These are phyloP conservation scores for Geosmithia flava DNA, from an alignment of 2,329 filamentous ascomycete genomes.

Conservation along the genomic window DNA sequence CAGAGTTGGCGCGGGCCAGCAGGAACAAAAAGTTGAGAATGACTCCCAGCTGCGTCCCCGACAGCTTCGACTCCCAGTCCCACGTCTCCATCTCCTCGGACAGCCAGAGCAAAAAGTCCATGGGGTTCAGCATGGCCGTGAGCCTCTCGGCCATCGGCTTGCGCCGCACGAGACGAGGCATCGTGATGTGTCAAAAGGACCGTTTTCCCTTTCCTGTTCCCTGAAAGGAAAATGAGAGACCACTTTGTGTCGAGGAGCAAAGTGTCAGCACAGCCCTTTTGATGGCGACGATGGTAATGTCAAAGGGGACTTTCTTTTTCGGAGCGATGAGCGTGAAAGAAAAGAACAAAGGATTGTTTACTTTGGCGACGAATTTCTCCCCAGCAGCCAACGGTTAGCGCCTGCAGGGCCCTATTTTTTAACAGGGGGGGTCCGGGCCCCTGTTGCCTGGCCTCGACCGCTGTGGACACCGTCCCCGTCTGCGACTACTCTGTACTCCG, in stretches of 20 bases:
- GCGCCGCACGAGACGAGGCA: slow-evolving; percentile 72
- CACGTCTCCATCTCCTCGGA: slow-evolving; percentile 87
- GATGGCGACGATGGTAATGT: not conserved
- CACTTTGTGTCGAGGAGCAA: not conserved
- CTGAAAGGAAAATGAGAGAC: too few species aligned
- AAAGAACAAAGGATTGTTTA: slow-evolving; percentile 1
- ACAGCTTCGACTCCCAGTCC: slow-evolving; percentile 76
- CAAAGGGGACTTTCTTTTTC: too few species aligned
- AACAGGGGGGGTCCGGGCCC: not conserved
- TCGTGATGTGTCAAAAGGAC: not conserved
- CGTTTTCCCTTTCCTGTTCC: too few species aligned
- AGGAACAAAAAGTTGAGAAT: slow-evolving; percentile 69
- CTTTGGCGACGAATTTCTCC: slow-evolving; percentile 2
- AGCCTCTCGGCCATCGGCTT: slow-evolving; percentile 72
- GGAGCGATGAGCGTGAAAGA: not conserved
- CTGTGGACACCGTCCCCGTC: not conserved
- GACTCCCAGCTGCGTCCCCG: slow-evolving; percentile 65
- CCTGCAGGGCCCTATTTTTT: not conserved
- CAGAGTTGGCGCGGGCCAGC: slow-evolving; percentile 68
- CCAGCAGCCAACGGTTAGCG: slow-evolving; percentile 1
- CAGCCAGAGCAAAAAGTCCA: slow-evolving; percentile 81
- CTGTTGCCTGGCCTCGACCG: not conserved
- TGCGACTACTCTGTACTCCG: too few species aligned
- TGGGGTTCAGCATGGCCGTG: slow-evolving; percentile 67
- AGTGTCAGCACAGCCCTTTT: not conserved